Evolutionary conservation across 2,329 filamentous ascomycete species (phyloP), one percentile per base, ranked within the genome.

Genomic region (Epichloe glyceriae): DNA sequence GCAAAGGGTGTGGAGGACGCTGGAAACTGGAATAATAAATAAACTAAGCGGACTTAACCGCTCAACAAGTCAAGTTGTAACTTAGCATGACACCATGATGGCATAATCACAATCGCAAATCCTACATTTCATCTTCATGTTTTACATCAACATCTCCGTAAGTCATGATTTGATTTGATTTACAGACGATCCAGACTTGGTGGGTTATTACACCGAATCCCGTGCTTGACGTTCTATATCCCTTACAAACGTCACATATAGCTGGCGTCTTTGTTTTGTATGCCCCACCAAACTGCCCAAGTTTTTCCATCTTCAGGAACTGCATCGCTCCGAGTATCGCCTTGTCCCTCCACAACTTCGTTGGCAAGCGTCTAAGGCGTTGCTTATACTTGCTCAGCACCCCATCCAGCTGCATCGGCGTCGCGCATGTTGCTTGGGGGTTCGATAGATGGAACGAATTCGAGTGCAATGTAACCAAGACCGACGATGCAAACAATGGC

Each of bases 371-470:
- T 17, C 12, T 5, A 37, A 30, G 33, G 3, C 11, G 40, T 50
- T 15, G 48, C 43, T 65, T 82, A 86, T 59, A 88, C 83, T 71
- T 86, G 82, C 73, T 88, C 85, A 55, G 84, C 83, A 51, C 84
- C 85, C 84, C 85, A 88, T 61, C 83, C 81, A 57, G 78, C 76
- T 46, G 57, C 62, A 61, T 88, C 84, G 56, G 80, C 80, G 66
- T 88, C 85, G 65, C 85, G 81, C 85, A 89, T 89, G 73, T 87
- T 89, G 65, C 81, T 78, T 10, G 86, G 86, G 46, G 85, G 83
- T 69, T 89, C 85, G 63, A 89, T 86, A 55, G 83, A 85, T 33
- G 85, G 85, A 56, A 88, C 73, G 66, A 86, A 89, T 68, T 89
- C 85, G 63, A 89, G 77, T 46, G 71, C 82, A 57, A 78, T 71